Base-by-base conservation (phyloP, 768 basidiomycete genomes). In the Termitomyces sp. region DNA sequence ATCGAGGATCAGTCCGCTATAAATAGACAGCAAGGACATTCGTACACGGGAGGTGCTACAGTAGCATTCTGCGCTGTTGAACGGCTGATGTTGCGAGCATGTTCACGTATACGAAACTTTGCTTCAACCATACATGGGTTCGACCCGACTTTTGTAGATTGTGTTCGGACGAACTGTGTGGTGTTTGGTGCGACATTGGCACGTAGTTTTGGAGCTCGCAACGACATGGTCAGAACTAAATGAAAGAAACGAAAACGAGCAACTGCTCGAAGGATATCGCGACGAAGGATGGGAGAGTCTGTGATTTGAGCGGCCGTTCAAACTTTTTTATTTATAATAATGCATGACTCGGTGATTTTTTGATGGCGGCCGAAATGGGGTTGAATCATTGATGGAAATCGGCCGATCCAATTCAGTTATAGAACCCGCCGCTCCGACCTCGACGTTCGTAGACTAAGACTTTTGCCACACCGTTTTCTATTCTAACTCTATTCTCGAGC, bases 81-180 rank as follows among this genome's bases (percentile, higher is more conserved):
- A 56, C 85, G 83, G 67, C 88, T 89, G 66, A 94, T 81, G 63
- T 82, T 76, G 62, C 92, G 76, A 9, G 84, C 86, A 72, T 88
- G 85, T 63, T 91, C 89, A 63, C 82, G 75, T 49, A 93, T 87
- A 71, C 90, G 83, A 47, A 83, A 82, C 74, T 89, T 91, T 40
- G 91, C 91, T 41, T 94, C 91, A 53, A 88, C 66, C 66, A 89
- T 86, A 13, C 49, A 56, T 15, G 84, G 82, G 43, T 68, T 52
- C 2, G 73, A 59, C 29, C 74, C 59, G 10, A 78, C 73, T 48
- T 71, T 71, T 7, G 83, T 83, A 0, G 84, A 84, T 56, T 75
- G 74, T 47, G 75, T 73, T 60, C 85, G 74, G 11, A 72, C 65
- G 56, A 81, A 76, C 29, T 68, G 60, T 56, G 65, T 36, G 47